Conservation (phyloP, 495 filamentous ascomycete genomes). For the Tuber borchii region DNA sequence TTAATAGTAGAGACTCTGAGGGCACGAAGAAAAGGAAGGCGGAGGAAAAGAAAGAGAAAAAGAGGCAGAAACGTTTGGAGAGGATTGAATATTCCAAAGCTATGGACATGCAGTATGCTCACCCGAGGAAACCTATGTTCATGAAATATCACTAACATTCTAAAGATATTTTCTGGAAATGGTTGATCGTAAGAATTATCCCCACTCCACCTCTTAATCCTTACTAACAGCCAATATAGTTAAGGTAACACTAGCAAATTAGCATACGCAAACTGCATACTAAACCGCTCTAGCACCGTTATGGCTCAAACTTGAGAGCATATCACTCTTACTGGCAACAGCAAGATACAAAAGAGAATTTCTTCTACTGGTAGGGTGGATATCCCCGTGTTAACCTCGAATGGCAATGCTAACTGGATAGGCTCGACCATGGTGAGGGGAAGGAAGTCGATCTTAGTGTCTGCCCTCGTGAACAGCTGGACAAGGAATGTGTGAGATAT, state of each 20-base stretch:
- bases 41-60: slow-evolving; percentile 43
- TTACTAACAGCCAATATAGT: slow-evolving; percentile 22
- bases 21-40: slow-evolving; percentile 38
- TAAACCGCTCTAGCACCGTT: slow-evolving; percentile 61
- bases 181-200: slow-evolving; percentile 57
- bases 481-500: slow-evolving; percentile 66
- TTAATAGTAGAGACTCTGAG: slow-evolving; percentile 42
- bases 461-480: slow-evolving; percentile 60
- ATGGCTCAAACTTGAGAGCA: slow-evolving; percentile 72
- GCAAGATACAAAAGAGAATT: slow-evolving; percentile 70
- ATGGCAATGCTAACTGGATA: slow-evolving; percentile 1
- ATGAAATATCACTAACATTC: slow-evolving; percentile 10
- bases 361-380: slow-evolving; percentile 68
- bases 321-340: slow-evolving; percentile 83
- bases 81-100: slow-evolving; percentile 57
- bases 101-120: slow-evolving; percentile 63
- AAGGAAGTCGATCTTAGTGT: slow-evolving; percentile 52
- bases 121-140: neutral
- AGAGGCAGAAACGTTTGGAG: slow-evolving; percentile 46
- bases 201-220: slow-evolving; percentile 6
- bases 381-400: neutral
- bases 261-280: neutral
- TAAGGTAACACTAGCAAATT: slow-evolving; percentile 25
- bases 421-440: slow-evolving; percentile 73
- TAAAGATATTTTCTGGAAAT: slow-evolving; percentile 78